Evolutionary conservation across 1,284 basidiomycete species (phyloP).

Genomic region (Trichosporon faecale): DNA sequence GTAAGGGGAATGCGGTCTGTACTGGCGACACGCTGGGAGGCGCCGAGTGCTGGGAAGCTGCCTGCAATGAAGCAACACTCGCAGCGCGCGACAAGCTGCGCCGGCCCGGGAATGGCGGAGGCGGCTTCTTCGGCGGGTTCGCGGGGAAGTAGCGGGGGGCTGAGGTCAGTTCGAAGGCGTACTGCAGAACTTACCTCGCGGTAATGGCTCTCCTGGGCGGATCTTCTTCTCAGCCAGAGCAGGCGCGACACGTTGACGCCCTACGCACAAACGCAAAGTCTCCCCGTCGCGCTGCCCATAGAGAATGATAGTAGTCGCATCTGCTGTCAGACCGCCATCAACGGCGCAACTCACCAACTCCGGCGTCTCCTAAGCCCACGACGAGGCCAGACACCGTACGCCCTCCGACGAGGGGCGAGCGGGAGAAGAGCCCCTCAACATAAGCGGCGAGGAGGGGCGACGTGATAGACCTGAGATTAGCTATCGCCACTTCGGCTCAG

Average conservation of each 20-base stretch:
- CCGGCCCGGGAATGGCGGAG: conserved; percentile 31
- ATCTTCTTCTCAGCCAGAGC: conserved; percentile 37
- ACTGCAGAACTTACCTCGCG: conserved; percentile 37
- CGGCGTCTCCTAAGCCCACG: conserved; percentile 49
- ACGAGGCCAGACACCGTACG: conserved; percentile 39
- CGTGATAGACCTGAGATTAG: conserved; percentile 31
- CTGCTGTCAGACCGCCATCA: conserved; percentile 3
- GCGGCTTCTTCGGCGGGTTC: conserved; percentile 32
- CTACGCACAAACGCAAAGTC: conserved; percentile 36
- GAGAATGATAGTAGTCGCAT: conserved; percentile 17
- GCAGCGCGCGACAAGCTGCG: conserved; percentile 26
- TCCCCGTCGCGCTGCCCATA: conserved; percentile 21
- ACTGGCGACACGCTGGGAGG: conserved; percentile 10
- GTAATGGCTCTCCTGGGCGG: conserved; percentile 50
- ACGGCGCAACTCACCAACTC: conserved; percentile 23
- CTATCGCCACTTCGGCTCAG: too few species aligned
- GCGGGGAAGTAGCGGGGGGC: conserved; percentile 41
- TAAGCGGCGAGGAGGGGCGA: conserved; percentile 41
- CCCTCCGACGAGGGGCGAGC: conserved; percentile 26
- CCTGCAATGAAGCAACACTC: conserved; percentile 30
- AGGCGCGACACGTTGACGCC: conserved; percentile 30
- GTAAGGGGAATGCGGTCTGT: not conserved
- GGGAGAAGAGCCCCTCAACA: conserved; percentile 41
- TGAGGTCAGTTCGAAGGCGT: conserved; percentile 12
- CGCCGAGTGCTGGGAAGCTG: conserved; percentile 8